phyloP scores from a whole-genome alignment of 2,329 filamentous ascomycete species.

The Venturiaceae sp. region DNA sequence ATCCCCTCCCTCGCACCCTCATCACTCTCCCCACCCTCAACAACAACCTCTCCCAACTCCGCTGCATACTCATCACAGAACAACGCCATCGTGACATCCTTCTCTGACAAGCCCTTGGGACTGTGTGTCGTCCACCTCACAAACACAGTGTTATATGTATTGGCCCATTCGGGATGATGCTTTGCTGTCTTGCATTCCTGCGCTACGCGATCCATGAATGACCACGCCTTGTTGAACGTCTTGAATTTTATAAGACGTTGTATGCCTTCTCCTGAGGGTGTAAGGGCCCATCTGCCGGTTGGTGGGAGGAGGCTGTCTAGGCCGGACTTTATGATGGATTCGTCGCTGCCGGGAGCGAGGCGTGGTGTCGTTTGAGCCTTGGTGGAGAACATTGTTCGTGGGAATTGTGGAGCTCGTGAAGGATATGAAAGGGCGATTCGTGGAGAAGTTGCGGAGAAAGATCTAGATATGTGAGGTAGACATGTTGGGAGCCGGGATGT shows the following conservation, averaged over 20 bases:
- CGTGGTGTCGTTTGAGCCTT: neutral
- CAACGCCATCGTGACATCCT: slow-evolving; percentile 8
- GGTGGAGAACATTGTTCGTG: neutral
- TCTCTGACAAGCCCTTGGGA: slow-evolving; percentile 6
- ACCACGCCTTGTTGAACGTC: slow-evolving; percentile 11
- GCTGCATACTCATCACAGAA: slow-evolving; percentile 6
- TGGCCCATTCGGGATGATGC: slow-evolving; percentile 11
- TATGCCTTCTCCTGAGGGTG: neutral
- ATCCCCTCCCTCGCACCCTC: neutral
- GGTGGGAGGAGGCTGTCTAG: neutral
- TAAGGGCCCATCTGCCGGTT: neutral
- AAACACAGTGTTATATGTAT: slow-evolving; percentile 9
- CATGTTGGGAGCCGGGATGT: neutral
- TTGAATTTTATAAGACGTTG: slow-evolving; percentile 8
- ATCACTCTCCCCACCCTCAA: neutral
- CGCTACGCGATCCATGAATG: slow-evolving; percentile 9
- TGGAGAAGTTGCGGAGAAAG: neutral
- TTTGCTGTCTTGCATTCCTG: neutral
- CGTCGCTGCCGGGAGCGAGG: neutral
- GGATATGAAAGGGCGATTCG: neutral
- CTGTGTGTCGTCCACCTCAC: slow-evolving; percentile 10
- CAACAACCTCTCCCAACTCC: slow-evolving; percentile 2
- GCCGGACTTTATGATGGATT: neutral
- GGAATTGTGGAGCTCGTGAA: neutral
- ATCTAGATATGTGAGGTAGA: neutral